Evolutionary conservation across 495 filamentous ascomycete genomes (phyloP).

Genomic region (Xylaria grammica): DNA sequence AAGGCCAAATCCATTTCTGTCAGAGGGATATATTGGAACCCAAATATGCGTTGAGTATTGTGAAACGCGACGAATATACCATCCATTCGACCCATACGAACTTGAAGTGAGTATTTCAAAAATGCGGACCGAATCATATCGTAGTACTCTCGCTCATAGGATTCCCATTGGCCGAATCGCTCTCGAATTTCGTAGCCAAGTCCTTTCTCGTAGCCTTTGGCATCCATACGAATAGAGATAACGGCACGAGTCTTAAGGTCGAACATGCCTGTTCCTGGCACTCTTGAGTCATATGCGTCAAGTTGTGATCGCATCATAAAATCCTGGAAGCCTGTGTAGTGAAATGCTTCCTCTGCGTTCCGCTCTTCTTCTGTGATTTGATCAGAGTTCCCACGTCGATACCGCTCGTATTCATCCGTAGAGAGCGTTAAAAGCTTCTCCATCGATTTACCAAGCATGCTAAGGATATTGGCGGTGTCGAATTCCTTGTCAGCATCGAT

Average conservation of each 20-base stretch:
- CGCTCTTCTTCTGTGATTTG: conserved; percentile 69
- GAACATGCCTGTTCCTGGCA: conserved; percentile 94
- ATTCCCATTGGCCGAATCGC: conserved; percentile 77
- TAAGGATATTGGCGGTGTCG: conserved; percentile 82
- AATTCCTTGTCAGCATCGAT: conserved; percentile 97
- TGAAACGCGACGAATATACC: conserved; percentile 99
- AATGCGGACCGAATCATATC: conserved; percentile 97
- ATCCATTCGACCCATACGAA: conserved; percentile 96
- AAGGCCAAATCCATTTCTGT: conserved; percentile 85
- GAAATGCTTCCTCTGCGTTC: conserved; percentile 73
- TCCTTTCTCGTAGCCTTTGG: conserved; percentile 70
- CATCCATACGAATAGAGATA: conserved; percentile 85
- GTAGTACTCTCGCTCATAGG: conserved; percentile 92
- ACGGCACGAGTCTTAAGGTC: conserved; percentile 96
- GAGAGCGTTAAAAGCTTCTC: conserved; percentile 91
- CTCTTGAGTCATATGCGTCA: conserved; percentile 83
- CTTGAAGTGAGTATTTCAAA: conserved; percentile 95
- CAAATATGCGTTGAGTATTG: conserved; percentile 93
- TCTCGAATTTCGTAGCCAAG: conserved; percentile 85
- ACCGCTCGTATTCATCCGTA: conserved; percentile 82
- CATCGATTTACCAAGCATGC: conserved; percentile 91
- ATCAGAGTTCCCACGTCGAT: conserved; percentile 68
- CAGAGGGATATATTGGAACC: conserved; percentile 91
- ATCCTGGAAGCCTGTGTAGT: conserved; percentile 87
- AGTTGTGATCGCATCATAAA: conserved; percentile 96